phyloP scores from a whole-genome alignment of 306 rosid species.

The Albizia julibrissin region DNA sequence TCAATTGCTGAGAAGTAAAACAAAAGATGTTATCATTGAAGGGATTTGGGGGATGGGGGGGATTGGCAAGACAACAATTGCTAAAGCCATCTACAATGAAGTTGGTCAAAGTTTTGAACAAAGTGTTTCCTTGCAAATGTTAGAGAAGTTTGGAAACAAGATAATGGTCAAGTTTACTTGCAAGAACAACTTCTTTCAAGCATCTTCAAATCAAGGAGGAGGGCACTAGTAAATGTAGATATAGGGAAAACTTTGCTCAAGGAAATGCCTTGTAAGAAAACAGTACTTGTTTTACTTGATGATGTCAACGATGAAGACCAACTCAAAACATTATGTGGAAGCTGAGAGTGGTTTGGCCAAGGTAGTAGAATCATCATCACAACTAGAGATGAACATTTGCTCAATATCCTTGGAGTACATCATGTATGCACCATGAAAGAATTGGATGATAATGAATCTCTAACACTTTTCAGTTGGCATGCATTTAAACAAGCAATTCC shows the following conservation, averaged over 20 bases:
- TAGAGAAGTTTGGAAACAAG: background rate
- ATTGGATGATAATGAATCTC: background rate
- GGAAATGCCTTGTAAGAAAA: background rate
- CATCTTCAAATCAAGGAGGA: background rate
- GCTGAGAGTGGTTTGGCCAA: background rate
- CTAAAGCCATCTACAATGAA: background rate
- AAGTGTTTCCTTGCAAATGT: background rate
- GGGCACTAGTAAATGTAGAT: background rate
- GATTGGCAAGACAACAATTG: background rate
- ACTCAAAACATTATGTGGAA: background rate
- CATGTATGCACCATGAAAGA: background rate
- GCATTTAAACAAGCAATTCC: background rate
- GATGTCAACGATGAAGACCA: background rate
- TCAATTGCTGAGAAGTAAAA: background rate
- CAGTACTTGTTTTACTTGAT: background rate
- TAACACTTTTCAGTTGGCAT: background rate
- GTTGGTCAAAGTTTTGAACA: background rate
- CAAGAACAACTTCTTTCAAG: conserved; percentile 6
- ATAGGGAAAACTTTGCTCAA: background rate
- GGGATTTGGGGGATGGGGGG: conserved; percentile 14
- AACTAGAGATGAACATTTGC: background rate
- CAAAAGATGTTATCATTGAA: background rate
- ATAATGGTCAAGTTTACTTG: background rate
- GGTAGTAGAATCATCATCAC: background rate
- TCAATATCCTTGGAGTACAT: background rate